phyloP scores from a whole-genome alignment of 129 eudicot species.

The Flaveria brownii region DNA sequence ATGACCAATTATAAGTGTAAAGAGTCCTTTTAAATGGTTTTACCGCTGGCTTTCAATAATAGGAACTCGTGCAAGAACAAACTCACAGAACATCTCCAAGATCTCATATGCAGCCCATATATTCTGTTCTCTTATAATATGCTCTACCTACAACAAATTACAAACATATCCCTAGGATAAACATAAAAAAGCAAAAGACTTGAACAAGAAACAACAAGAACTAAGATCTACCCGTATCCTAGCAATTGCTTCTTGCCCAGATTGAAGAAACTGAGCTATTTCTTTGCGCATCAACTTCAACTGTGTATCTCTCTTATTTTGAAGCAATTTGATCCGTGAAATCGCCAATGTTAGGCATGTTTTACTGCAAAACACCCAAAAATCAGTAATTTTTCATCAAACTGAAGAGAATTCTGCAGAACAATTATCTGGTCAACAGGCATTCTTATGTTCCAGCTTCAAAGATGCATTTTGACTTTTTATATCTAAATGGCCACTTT shows the following conservation, averaged over 20 bases:
- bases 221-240: slow-evolving; percentile 60
- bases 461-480: background rate
- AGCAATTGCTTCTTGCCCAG: slow-evolving; percentile 95
- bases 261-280: slow-evolving; percentile 84
- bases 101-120: slow-evolving; percentile 93
- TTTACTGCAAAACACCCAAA: slow-evolving; percentile 63
- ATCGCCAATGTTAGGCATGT: slow-evolving; percentile 84
- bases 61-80: slow-evolving; percentile 92
- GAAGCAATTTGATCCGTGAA: slow-evolving; percentile 85
- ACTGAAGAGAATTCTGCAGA: background rate
- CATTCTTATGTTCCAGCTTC: background rate
- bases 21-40: slow-evolving; percentile 2
- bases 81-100: slow-evolving; percentile 91
- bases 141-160: slow-evolving; percentile 70
- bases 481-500: background rate
- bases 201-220: slow-evolving; percentile 9
- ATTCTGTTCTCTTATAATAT: slow-evolving; percentile 86
- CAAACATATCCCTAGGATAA: background rate
- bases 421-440: background rate
- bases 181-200: slow-evolving; percentile 6
- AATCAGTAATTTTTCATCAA: slow-evolving; percentile 3
- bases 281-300: slow-evolving; percentile 88
- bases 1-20: background rate
- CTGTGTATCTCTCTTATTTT: slow-evolving; percentile 87
- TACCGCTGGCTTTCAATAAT: slow-evolving; percentile 94